A percentile compares a stretch with the other conserved stretches of the same genome.
phyloP scores from a whole-genome alignment of 1,284 basidiomycete genomes.

The Rhodotorula sp. region DNA sequence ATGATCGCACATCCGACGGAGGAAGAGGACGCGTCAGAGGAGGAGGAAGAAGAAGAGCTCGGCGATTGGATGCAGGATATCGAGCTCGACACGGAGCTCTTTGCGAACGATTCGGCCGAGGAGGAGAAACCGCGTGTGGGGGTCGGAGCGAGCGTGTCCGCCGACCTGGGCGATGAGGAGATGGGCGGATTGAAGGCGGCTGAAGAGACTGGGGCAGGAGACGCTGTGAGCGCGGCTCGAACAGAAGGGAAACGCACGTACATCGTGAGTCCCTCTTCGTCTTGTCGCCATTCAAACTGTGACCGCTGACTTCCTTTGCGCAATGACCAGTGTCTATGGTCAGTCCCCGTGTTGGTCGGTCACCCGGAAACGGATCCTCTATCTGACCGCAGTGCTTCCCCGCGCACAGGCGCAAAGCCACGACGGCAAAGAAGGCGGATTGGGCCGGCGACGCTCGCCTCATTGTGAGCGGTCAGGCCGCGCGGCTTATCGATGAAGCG shows the following conservation, averaged over 20 bases:
- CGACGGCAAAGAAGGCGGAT: neutral
- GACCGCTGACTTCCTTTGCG: neutral
- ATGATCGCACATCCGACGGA: neutral
- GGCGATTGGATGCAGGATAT: neutral
- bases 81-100: conserved; percentile 2
- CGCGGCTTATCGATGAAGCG: neutral
- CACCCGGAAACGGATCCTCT: no score
- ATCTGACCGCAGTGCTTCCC: neutral
- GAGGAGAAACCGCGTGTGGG: neutral
- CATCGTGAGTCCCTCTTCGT: neutral
- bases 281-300: neutral
- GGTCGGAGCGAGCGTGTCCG: neutral
- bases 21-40: neutral
- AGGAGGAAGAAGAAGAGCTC: neutral
- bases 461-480: neutral
- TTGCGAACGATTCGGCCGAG: neutral
- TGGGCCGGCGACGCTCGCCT: neutral
- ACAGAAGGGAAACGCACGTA: neutral
- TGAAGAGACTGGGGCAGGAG: no score
- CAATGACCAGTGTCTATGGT: neutral
- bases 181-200: no score
- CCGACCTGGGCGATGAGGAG: neutral
- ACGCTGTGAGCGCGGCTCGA: no score
- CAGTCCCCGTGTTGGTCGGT: no score
- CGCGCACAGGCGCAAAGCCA: neutral